Evolutionary conservation across 2,329 filamentous ascomycete species (phyloP).

Genomic region (Colletotrichum sansevieriae): DNA sequence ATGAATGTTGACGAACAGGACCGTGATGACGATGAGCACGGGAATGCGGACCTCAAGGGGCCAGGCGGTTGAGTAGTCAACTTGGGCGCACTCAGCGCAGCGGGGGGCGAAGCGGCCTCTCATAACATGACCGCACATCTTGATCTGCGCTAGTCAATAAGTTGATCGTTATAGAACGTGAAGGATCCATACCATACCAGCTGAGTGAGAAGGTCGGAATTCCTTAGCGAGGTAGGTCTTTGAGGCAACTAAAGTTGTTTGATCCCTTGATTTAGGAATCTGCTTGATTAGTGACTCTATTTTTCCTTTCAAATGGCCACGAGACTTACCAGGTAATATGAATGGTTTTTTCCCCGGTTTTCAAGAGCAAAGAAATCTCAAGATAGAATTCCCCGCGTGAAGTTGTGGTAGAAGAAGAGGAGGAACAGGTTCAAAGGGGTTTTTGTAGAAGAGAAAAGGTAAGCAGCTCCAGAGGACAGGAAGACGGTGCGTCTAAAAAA

Average conservation of each 20-base stretch:
- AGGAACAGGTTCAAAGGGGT: background rate
- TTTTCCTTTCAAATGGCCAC: background rate
- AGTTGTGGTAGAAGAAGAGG: background rate
- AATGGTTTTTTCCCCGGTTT: background rate
- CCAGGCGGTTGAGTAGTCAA: constrained; percentile 34
- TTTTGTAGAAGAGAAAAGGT: too few species aligned
- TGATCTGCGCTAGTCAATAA: background rate
- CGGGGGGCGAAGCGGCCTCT: constrained; percentile 26
- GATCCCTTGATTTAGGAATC: background rate
- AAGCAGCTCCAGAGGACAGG: background rate
- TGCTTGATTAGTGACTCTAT: background rate
- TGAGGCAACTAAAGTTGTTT: background rate
- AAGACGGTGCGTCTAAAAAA: constrained; percentile 1
- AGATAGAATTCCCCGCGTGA: background rate
- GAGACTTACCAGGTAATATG: background rate
- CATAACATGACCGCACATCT: constrained; percentile 27
- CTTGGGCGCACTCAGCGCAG: constrained; percentile 8
- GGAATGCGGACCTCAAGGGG: constrained; percentile 21
- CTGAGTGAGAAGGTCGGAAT: background rate
- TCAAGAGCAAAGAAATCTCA: too few species aligned
- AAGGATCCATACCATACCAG: background rate
- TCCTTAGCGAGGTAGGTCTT: background rate
- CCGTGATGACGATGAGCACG: constrained; percentile 15
- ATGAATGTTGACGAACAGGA: constrained; percentile 30
- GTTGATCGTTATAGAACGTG: background rate